Conservation (phyloP, 2,329 filamentous ascomycete genomes). For the Neofusicoccum umdonicola region DNA sequence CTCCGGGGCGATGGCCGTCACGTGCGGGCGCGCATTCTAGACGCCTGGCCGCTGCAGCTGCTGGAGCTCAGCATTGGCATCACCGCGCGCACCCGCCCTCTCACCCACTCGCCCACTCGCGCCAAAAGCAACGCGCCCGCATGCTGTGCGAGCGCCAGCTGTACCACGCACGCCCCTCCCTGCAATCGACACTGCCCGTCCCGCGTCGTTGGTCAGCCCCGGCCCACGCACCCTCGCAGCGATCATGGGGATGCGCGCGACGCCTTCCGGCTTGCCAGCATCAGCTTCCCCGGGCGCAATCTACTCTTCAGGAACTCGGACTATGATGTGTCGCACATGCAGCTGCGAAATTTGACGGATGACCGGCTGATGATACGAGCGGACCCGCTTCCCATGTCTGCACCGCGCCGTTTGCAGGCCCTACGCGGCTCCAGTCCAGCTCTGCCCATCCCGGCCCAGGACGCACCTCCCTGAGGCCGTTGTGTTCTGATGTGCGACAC, state of each 20-base stretch:
- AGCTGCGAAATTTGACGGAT: constrained; percentile 12
- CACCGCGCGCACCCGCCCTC: too few relatives aligned
- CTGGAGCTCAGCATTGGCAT: background rate
- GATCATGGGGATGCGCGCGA: background rate
- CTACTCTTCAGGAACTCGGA: constrained; percentile 4
- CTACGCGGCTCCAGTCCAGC: constrained; percentile 6
- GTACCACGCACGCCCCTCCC: background rate
- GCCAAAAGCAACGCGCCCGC: constrained; percentile 2
- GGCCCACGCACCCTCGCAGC: background rate
- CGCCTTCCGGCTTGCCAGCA: background rate
- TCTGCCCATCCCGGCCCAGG: background rate
- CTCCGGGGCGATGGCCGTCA: background rate
- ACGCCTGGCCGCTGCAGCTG: background rate
- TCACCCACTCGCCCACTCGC: background rate
- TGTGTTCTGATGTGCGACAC: constrained; percentile 1
- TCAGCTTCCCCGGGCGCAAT: constrained; percentile 12
- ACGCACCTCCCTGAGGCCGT: background rate
- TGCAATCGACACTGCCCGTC: constrained; percentile 3
- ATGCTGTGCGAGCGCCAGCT: background rate
- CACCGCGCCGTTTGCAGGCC: background rate
- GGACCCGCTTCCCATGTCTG: background rate
- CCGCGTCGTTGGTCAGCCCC: background rate
- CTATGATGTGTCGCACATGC: background rate
- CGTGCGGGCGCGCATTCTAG: background rate
- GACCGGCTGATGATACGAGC: constrained; percentile 7